Evolutionary conservation across 257 asterid genomes (phyloP), one percentile per base, ranked within the genome.

Genomic region (Solanum bukasovii): DNA sequence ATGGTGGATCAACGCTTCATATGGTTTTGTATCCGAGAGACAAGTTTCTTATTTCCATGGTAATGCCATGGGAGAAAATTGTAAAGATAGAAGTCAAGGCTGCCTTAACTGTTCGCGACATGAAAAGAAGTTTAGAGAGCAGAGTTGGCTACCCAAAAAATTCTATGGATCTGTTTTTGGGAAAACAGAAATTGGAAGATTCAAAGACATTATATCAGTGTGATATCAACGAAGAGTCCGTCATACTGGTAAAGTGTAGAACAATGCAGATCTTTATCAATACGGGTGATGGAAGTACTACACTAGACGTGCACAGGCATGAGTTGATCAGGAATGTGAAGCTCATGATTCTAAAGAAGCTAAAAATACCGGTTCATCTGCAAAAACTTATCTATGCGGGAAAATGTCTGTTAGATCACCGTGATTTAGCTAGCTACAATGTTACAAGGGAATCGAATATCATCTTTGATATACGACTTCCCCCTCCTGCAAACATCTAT

Each of bases 91-190:
- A 89, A 86, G 88, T 87, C 40, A 81, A 87, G 14, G 14, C 25
- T 27, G 31, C 31, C 84, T 83, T 85, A 63, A 89, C 90, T 33
- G 86, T 89, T 61, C 0, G 59, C 34, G 90, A 89, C 12, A 44
- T 87, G 56, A 89, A 83, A 85, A 70, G 75, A 25, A n/a, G 89
- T 52, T 77, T 87, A 35, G 92, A 89, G 86, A 90, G 92, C 56
- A 83, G 40, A 37, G 82, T 29, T 63, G 83, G 90, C 31, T 79
- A 1, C 61, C 21, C 90, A 14, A 38, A 82, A 1, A 49, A 40
- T 67, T 88, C 78, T 82, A 35, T 79, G 33, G 3, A 12, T 37
- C 52, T 90, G 40, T 79, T 49, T 70, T 67, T n/a, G 33, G 84
- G 87, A 20, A 86, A 44, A 35, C 46, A 21, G 44, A 52, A 75